Base-by-base conservation (phyloP, 441 rosid genomes). In the Populus tomentosa region DNA sequence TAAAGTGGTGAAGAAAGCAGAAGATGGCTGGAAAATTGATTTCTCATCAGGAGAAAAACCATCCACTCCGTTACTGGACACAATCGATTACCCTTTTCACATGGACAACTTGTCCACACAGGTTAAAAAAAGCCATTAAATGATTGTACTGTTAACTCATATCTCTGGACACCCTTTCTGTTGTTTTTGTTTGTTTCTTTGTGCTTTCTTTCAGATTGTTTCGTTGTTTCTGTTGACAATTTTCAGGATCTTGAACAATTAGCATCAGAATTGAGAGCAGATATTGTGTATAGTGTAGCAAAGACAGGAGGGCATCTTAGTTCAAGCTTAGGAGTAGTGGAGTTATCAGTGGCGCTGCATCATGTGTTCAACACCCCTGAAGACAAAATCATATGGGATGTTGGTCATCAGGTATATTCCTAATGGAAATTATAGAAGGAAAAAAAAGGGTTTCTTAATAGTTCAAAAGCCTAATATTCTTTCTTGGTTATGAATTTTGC, bases 321-420 rank as follows among this genome's bases (percentile, higher is more conserved):
- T 77, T 65, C 94, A 61, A 88, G 89, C 86, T 84, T 90, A 46
- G 96, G 96, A 5, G 96, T 90, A 18, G 91, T 90, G 71, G 96
- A 91, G 74, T 78, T 91, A 42, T 40, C 96, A 10, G 82, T 90
- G 35, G 90, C 94, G 42, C 75, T 91, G 77, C 94, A 91, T 80
- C 89, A 87, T 77, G 91, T 90, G 6, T 91, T 91, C 81, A 82
- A 82, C 62, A 70, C 90, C 38, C 96, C 94, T 32, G 90, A 91
- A 3, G 96, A 91, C 78, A 91, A 81, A 82, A 87, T 91, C 76
- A 76, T 90, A 53, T 91, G 96, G 96, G 96, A 91, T 80, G 96
- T 91, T 50, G 96, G 94, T 30, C 96, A 91, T 82, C 96, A 91
- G 94, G 96, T 91, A 79, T 77, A n/a, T 46, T 13, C 18, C 18